Evolutionary conservation across 169 alveolate species (phyloP).

Genomic region (Cryptosporidium ubiquitum): DNA sequence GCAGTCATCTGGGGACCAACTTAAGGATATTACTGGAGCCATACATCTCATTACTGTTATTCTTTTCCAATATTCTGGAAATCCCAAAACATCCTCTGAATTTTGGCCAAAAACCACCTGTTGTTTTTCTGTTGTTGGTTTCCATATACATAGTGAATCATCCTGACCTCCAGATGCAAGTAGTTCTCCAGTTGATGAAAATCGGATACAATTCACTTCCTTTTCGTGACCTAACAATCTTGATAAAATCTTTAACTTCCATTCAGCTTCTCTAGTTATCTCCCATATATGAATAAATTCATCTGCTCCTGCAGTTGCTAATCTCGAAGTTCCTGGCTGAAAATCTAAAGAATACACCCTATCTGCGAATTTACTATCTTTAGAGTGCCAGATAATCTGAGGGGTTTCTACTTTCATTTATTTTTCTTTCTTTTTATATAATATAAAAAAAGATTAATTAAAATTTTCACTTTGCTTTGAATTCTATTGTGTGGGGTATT

Average conservation of each 20-base stretch:
- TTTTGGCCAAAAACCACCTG: constrained; percentile 63
- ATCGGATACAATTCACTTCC: constrained; percentile 89
- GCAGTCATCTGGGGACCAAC: constrained; percentile 70
- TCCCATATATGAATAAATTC: constrained; percentile 91
- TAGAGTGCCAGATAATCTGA: constrained; percentile 91
- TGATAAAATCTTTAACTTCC: constrained; percentile 83
- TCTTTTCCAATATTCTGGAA: constrained; percentile 73
- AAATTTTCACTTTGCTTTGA: background rate
- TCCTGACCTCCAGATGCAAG: constrained; percentile 91
- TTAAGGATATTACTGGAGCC: constrained; percentile 67
- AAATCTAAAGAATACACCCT: constrained; percentile 89
- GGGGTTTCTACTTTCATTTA: constrained; percentile 78
- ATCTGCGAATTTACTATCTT: constrained; percentile 89
- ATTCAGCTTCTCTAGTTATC: constrained; percentile 81
- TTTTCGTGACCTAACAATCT: constrained; percentile 89
- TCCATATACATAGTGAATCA: constrained; percentile 76
- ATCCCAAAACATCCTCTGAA: constrained; percentile 62
- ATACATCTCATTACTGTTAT: constrained; percentile 61
- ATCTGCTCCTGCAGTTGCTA: constrained; percentile 92
- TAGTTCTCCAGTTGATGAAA: constrained; percentile 85
- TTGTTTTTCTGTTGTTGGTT: constrained; percentile 49
- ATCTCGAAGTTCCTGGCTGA: constrained; percentile 84
- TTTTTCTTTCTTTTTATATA: background rate
- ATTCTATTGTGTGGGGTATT: constrained; percentile 13
- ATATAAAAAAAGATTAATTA: background rate